These are phyloP conservation scores for Paragyromitra xinjiangensis DNA, from an alignment of 495 filamentous ascomycete genomes.

Conservation along the genomic window DNA sequence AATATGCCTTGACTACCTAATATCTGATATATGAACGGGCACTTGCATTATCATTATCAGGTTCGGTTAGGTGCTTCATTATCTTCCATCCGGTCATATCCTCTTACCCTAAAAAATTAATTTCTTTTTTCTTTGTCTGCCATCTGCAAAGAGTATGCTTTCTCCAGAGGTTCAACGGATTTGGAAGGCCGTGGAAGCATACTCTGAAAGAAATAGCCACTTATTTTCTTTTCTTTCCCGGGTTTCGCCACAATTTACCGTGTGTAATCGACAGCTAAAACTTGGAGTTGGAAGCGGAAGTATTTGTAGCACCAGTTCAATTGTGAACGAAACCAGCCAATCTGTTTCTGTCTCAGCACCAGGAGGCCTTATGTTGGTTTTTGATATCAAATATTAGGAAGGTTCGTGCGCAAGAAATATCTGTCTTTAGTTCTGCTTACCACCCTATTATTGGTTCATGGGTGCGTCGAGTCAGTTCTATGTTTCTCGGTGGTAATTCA, in stretches of 20 bases:
- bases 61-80: conserved; percentile 34
- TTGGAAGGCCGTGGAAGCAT: conserved; percentile 40
- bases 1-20: conserved; percentile 1
- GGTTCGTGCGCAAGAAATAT: conserved; percentile 25
- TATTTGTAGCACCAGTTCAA: conserved; percentile 46
- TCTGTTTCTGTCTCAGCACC: conserved; percentile 30
- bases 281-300: conserved; percentile 39
- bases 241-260: conserved; percentile 38
- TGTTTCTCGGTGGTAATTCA: background rate
- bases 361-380: conserved; percentile 16
- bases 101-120: conserved; percentile 19
- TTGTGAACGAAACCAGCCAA: conserved; percentile 43
- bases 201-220: conserved; percentile 31
- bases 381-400: conserved; percentile 26
- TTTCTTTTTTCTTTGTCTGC: conserved; percentile 34
- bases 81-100: conserved; percentile 29
- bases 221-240: conserved; percentile 20
- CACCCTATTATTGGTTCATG: conserved; percentile 8
- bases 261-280: conserved; percentile 38
- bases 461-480: background rate
- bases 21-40: conserved; percentile 23
- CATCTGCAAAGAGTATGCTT: conserved; percentile 19
- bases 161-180: conserved; percentile 27
- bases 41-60: conserved; percentile 38
- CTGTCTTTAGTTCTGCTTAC: background rate